These are phyloP conservation scores for Limonomyces culmigenus DNA, from an alignment of 1,284 basidiomycete genomes.

Conservation along the genomic window DNA sequence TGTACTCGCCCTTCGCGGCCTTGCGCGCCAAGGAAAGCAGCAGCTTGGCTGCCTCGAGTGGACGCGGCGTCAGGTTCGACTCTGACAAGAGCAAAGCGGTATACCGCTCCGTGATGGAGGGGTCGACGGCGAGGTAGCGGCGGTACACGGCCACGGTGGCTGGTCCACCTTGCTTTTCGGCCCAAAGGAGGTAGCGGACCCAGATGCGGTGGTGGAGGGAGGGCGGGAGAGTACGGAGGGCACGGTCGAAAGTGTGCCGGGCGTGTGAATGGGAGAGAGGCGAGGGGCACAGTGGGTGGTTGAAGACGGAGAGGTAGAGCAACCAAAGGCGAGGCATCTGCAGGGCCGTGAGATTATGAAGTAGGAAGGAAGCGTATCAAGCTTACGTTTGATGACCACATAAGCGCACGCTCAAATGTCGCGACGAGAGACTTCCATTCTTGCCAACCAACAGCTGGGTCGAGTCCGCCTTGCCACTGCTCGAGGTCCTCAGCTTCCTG, in stretches of 20 bases:
- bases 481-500: conserved; percentile 66
- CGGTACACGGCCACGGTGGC: conserved; percentile 82
- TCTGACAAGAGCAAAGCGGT: conserved; percentile 61
- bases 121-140: conserved; percentile 78
- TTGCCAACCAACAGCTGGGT: conserved; percentile 79
- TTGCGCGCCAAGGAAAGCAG: conserved; percentile 72
- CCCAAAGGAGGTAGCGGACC: conserved; percentile 91
- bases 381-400: conserved; percentile 83
- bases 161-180: conserved; percentile 70
- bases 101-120: conserved; percentile 75
- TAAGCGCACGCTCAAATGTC: conserved; percentile 81
- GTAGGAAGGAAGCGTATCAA: conserved; percentile 6
- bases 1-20: conserved; percentile 71
- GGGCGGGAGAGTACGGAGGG: conserved; percentile 84
- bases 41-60: conserved; percentile 88
- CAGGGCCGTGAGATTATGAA: conserved; percentile 1
- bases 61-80: conserved; percentile 50
- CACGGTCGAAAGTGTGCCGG: conserved; percentile 86
- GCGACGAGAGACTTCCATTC: conserved; percentile 90
- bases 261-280: conserved; percentile 80
- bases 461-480: conserved; percentile 73
- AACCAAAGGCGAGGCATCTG: conserved; percentile 91
- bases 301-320: conserved; percentile 81
- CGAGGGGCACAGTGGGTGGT: conserved; percentile 82
- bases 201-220: conserved; percentile 91